phyloP scores from a whole-genome alignment of 305 asterid species.

The Fraxinus paxiana region DNA sequence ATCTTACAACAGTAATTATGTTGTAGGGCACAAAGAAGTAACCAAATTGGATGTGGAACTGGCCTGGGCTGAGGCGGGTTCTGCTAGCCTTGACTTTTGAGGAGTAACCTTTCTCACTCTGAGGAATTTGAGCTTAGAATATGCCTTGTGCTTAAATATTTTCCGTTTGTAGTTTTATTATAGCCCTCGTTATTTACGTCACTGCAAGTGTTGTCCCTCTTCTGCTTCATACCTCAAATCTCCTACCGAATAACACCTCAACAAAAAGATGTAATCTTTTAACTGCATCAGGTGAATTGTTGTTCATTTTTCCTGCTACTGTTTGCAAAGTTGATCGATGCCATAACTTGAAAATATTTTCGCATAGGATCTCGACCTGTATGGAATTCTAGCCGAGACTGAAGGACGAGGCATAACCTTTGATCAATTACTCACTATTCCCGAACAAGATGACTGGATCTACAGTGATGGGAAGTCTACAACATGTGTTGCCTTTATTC shows the following conservation, averaged over 20 bases:
- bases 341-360: slow-evolving; percentile 12
- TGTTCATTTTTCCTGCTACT: neutral
- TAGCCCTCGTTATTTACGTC: neutral
- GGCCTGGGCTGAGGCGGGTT: neutral
- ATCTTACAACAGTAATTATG: neutral
- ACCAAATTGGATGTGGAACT: neutral
- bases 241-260: neutral
- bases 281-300: neutral
- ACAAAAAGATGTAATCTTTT: neutral
- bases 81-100: neutral
- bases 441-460: slow-evolving; percentile 96
- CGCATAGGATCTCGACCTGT: slow-evolving; percentile 69
- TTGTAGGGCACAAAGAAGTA: neutral
- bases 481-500: slow-evolving; percentile 91
- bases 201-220: neutral
- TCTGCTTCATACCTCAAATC: neutral
- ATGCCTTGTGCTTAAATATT: neutral
- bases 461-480: slow-evolving; percentile 98
- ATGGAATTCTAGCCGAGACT: slow-evolving; percentile 82
- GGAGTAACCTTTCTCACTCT: neutral
- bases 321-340: neutral
- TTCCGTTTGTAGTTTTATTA: neutral
- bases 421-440: slow-evolving; percentile 81
- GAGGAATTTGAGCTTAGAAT: neutral
- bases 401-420: slow-evolving; percentile 81